Percentiles rank a stretch among this genome's conserved stretches.
Evolutionary conservation across 2,329 filamentous ascomycete species (phyloP).

Genomic region (Aspergillus quadrilineatus): DNA sequence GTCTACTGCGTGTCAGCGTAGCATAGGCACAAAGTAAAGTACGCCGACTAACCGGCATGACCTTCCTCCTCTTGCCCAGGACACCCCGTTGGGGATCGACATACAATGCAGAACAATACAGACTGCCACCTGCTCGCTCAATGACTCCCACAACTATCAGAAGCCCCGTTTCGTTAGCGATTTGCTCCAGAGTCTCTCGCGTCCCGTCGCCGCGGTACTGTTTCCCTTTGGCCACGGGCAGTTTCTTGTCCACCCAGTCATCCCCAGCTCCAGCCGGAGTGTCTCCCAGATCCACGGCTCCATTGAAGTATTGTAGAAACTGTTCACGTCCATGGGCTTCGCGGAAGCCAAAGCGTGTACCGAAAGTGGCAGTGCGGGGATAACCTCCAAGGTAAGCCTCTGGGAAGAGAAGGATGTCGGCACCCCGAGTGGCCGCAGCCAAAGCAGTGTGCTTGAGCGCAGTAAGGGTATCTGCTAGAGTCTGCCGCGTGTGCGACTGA

Average conservation of each 20-base stretch:
- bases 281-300: constrained; percentile 80
- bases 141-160: constrained; percentile 79
- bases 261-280: constrained; percentile 68
- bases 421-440: constrained; percentile 59
- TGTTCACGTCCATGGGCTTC: constrained; percentile 72
- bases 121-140: constrained; percentile 74
- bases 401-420: constrained; percentile 79
- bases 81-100: constrained; percentile 72
- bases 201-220: constrained; percentile 69
- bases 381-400: constrained; percentile 93
- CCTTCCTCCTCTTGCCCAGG: constrained; percentile 83
- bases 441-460: constrained; percentile 64
- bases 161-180: constrained; percentile 74
- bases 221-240: constrained; percentile 54
- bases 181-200: constrained; percentile 72
- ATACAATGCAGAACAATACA: constrained; percentile 83
- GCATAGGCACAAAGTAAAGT: neutral
- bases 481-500: constrained; percentile 46
- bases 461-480: constrained; percentile 58
- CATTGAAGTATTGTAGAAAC: constrained; percentile 75
- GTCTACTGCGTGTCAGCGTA: constrained; percentile 51
- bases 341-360: constrained; percentile 69
- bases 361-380: constrained; percentile 77
- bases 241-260: constrained; percentile 66
- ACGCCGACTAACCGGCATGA: constrained; percentile 71